A percentile compares a stretch with the other conserved stretches of the same genome.
Conservation (phyloP, 2,329 filamentous ascomycete genomes). For the Colletotrichum magnum region DNA sequence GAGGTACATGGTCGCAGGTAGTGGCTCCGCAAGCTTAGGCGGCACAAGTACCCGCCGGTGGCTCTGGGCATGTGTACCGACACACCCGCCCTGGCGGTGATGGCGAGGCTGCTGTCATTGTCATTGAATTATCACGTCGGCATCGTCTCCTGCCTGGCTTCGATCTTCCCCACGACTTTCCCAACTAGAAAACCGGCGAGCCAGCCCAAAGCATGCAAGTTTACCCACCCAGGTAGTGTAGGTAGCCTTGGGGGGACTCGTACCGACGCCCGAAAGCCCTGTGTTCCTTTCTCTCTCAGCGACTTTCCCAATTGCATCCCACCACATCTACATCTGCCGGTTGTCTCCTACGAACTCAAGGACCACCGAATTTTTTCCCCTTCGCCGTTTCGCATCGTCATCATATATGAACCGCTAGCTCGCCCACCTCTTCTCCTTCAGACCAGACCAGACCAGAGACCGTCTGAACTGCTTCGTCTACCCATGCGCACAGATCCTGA, state of each 20-base stretch:
- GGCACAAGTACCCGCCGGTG: conserved; percentile 1
- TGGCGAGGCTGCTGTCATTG: conserved; percentile 9
- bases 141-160: conserved; percentile 2
- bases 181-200: neutral
- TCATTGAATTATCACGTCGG: conserved; percentile 22
- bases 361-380: too few species aligned
- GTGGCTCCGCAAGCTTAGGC: neutral
- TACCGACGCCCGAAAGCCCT: too few species aligned
- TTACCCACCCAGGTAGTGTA: neutral
- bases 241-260: too few species aligned
- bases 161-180: conserved; percentile 19
- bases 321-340: neutral
- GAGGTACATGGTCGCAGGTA: conserved; percentile 8
- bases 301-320: too few species aligned
- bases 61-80: conserved; percentile 4
- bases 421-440: conserved; percentile 9
- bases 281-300: too few species aligned
- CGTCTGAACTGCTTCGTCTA: conserved; percentile 9
- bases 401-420: conserved; percentile 28
- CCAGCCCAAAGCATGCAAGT: conserved; percentile 1
- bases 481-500: conserved; percentile 17
- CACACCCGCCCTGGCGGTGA: neutral
- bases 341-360: conserved; percentile 7
- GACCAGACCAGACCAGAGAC: neutral
- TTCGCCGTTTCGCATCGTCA: neutral